These are phyloP conservation scores for Backusella tuberculispora DNA, from an alignment of 192 early-diverging fungal genomes.

Conservation along the genomic window DNA sequence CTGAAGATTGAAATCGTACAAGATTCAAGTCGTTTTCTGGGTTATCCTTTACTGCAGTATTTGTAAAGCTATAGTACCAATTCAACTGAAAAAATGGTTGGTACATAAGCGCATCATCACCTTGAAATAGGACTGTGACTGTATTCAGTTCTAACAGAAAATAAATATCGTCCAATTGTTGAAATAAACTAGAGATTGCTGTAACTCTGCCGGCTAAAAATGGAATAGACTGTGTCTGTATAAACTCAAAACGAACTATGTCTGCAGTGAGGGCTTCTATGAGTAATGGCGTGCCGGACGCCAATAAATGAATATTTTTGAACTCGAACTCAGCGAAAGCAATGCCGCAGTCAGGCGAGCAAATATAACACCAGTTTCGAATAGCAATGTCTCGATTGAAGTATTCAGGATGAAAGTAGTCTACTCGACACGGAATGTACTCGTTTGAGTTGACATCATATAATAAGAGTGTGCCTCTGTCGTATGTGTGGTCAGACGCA, in stretches of 20 bases:
- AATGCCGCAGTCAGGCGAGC: neutral
- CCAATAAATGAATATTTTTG: neutral
- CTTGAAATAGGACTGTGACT: neutral
- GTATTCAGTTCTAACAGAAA: neutral
- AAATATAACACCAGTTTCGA: neutral
- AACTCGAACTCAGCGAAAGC: neutral
- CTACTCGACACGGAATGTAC: neutral
- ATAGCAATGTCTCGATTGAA: neutral
- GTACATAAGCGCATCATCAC: neutral
- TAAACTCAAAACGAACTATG: neutral
- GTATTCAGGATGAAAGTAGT: slow-evolving; percentile 2
- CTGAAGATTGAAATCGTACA: neutral
- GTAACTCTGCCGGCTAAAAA: neutral
- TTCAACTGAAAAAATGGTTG: neutral
- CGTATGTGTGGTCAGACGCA: neutral
- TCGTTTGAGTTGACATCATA: neutral
- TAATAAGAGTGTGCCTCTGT: neutral
- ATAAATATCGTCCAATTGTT: neutral
- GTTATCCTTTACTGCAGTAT: neutral
- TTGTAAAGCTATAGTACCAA: neutral
- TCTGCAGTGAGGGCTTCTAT: neutral
- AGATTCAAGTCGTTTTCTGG: neutral
- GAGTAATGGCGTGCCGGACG: neutral
- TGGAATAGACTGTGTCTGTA: neutral
- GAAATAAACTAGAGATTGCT: neutral